Base-by-base conservation (phyloP, 805 yeast species). In the Candida schatavii region DNA sequence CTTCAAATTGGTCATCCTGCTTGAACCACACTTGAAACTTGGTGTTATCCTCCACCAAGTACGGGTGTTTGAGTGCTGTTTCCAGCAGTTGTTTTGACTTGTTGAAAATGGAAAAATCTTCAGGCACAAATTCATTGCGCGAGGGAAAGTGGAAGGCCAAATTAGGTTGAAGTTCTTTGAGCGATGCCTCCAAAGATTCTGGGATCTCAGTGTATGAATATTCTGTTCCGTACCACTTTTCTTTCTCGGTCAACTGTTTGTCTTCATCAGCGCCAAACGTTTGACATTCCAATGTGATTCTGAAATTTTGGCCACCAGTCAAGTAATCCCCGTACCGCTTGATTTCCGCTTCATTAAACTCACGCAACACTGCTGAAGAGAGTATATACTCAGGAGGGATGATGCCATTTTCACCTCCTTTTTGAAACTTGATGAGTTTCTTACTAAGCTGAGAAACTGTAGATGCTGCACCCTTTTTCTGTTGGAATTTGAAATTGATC, bases 141-240 rank as follows among this genome's bases (percentile, higher is more conserved):
- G 64, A 66, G 2, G 97, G 97, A 44, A 86, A 67, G 44, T 74
- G 78, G 26, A 86, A 64, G 17, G 62, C 58, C 0, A 51, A 36
- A 31, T 61, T 54, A 14, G 56, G 46, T 42, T 40, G 46, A 36
- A 80, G 55, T 30, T 49, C 54, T 7, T 56, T 37, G 3, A 83
- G 58, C 0, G 63, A 65, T 0, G 47, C 34, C 2, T 78, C 66
- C 18, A 87, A 54, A 5, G 35, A 13, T 11, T 11, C 20, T 31
- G 35, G 35, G 20, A 31, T 9, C 13, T 68, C 64, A 9, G 64
- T 69, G 33, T 74, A 59, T 2, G 75, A 63, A 57, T 88, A 87
- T 50, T 85, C 85, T 0, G 97, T 88, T 3, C 95, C 96, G 57
- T 93, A 91, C 96, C 97, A 91, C 54, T 79, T 72, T 59, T 91